Conservation (phyloP, 257 asterid genomes). For the Solanum megistacrolobum region DNA sequence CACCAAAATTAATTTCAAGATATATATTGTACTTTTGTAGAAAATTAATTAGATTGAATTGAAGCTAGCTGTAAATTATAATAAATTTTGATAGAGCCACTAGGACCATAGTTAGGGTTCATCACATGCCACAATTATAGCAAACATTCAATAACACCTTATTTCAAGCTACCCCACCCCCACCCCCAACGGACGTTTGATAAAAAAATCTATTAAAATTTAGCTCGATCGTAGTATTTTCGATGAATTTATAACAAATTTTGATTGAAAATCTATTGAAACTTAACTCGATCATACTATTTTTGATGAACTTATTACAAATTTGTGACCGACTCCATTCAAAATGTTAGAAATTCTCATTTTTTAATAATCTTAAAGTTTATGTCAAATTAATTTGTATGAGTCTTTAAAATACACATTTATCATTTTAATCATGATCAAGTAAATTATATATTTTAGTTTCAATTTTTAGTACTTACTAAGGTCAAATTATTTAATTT, state of each 20-base stretch:
- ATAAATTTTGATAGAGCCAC: neutral
- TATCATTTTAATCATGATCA: neutral
- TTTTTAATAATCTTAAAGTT: neutral
- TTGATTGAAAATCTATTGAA: neutral
- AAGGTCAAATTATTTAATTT: neutral
- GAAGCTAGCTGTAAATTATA: neutral
- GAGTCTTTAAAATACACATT: neutral
- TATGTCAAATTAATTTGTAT: neutral
- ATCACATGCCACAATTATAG: neutral
- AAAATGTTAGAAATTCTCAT: neutral
- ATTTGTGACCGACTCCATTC: neutral
- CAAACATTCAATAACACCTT: neutral
- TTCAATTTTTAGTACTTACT: neutral
- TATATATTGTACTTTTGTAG: neutral
- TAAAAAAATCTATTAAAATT: neutral
- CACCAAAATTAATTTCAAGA: neutral
- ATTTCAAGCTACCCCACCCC: neutral
- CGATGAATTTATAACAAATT: neutral
- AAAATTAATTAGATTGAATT: neutral
- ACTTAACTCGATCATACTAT: neutral
- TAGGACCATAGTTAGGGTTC: neutral
- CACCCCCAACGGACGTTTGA: neutral
- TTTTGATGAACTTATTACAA: neutral
- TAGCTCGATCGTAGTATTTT: neutral
- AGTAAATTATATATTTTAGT: neutral